Evolutionary conservation across 2,329 filamentous ascomycete genomes (phyloP), one percentile per base, ranked within the genome.

Genomic region (Fusarium luffae): DNA sequence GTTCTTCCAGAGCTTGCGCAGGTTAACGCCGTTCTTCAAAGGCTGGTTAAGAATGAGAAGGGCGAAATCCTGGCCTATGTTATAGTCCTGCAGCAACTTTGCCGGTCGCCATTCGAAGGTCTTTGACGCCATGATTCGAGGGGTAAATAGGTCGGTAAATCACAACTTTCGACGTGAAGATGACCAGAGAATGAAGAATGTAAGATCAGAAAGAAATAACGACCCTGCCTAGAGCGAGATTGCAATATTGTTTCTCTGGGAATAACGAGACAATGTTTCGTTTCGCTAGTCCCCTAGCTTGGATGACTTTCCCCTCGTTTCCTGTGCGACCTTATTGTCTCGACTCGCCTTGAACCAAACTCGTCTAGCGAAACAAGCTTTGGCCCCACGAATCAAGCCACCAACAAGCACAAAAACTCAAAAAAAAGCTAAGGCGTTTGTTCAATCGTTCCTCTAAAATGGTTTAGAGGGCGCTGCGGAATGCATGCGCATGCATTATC

Each of bases 41-140:
- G 83, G 85, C 77, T 87, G 85, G 73, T 87, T 86, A 56, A 87
- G 81, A 34, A 87, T 78, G 28, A 87, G 75, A 7, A 87, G 77
- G 2, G 84, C 82, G 54, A 85, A 83, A 10, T 79, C 76, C 40
- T 78, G 75, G 7, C 75, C 69, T 42, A 66, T 66, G 46, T 77
- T 74, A 21, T 79, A 73, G 54, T 75, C 74, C 74, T 79, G 77
- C 50, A 82, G 74, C 61, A 80, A 69, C 71, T 75, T 77, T 59
- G 79, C 78, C 7, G 81, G 81, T 52, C 79, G 78, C 81, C 81
- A 83, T 47, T 83, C 79, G 46, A 81, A 79, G 7, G 57, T 56
- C 32, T 66, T 52, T n/a, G 71, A 59, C 13, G 71, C 63, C 74
- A 78, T 78, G 41, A 14, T 60, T 50, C 9, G 21, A 42, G 62